phyloP scores from a whole-genome alignment of 2,329 filamentous ascomycete genomes.

The Colletotrichum horii region DNA sequence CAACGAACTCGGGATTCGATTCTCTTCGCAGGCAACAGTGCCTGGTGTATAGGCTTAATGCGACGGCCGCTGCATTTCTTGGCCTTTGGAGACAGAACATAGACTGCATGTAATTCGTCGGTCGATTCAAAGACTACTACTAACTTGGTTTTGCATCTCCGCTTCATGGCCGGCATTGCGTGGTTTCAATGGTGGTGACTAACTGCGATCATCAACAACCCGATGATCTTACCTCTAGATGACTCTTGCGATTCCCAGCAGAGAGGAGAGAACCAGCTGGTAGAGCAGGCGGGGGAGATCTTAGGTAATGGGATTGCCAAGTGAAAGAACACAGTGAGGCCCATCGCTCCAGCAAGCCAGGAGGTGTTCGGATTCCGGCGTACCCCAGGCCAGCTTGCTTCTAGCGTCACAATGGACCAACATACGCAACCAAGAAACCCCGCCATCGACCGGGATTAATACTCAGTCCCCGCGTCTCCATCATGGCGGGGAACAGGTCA shows the following conservation, averaged over 20 bases:
- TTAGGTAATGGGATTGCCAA: neutral
- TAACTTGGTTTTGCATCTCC: neutral
- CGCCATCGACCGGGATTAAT: neutral
- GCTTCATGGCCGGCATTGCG: neutral
- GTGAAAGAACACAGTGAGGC: neutral
- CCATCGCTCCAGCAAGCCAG: neutral
- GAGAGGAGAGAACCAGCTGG: neutral
- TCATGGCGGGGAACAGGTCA: neutral
- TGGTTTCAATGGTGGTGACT: neutral
- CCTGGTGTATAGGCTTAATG: conserved; percentile 16
- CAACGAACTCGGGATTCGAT: conserved; percentile 5
- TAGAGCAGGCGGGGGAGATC: neutral
- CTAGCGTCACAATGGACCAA: neutral
- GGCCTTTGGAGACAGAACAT: conserved; percentile 12
- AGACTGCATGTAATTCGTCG: conserved; percentile 21
- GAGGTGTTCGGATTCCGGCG: neutral
- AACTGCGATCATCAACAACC: neutral
- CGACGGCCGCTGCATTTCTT: conserved; percentile 15
- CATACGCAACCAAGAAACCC: neutral
- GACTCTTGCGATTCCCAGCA: neutral
- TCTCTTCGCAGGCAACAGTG: conserved; percentile 2
- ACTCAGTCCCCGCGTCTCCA: neutral
- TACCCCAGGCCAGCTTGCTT: neutral
- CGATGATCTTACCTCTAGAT: neutral
- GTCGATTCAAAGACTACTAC: neutral